Evolutionary conservation across 352 stramenopile genomes (phyloP).

Genomic region (Pythium myriotylum): DNA sequence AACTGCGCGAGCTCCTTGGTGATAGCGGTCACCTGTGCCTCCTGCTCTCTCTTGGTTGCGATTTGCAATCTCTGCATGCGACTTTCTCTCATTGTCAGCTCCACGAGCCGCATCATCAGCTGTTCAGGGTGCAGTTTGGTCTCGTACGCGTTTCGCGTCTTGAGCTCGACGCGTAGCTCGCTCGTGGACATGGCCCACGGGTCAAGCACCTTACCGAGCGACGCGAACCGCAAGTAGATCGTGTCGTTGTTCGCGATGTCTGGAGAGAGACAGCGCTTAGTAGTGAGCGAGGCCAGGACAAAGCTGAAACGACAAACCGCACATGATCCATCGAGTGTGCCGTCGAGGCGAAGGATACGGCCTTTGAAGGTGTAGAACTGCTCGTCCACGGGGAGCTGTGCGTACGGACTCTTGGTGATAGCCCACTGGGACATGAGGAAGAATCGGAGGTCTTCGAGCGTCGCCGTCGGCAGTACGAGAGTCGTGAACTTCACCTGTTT

Average conservation of each 20-base stretch:
- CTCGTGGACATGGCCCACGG: constrained; percentile 81
- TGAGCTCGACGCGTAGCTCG: constrained; percentile 62
- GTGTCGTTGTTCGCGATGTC: constrained; percentile 72
- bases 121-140: constrained; percentile 68
- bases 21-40: constrained; percentile 51
- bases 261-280: constrained; percentile 18
- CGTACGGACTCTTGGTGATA: constrained; percentile 62
- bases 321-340: constrained; percentile 70
- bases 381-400: constrained; percentile 40
- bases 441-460: constrained; percentile 46
- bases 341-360: constrained; percentile 60
- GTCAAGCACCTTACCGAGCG: constrained; percentile 63
- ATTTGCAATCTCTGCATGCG: constrained; percentile 63
- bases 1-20: constrained; percentile 47
- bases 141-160: constrained; percentile 59
- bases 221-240: constrained; percentile 71
- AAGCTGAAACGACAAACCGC: no score
- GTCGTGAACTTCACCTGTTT: constrained; percentile 63
- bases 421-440: constrained; percentile 67
- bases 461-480: constrained; percentile 42
- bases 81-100: constrained; percentile 64
- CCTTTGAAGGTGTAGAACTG: constrained; percentile 82
- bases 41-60: constrained; percentile 59
- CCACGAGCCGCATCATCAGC: constrained; percentile 66
- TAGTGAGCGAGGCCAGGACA: neutral